A percentile compares a stretch with the other conserved stretches of the same genome.
These are phyloP conservation scores for Globisporangium echinulatum DNA, from an alignment of 352 stramenopile species.

Conservation along the genomic window DNA sequence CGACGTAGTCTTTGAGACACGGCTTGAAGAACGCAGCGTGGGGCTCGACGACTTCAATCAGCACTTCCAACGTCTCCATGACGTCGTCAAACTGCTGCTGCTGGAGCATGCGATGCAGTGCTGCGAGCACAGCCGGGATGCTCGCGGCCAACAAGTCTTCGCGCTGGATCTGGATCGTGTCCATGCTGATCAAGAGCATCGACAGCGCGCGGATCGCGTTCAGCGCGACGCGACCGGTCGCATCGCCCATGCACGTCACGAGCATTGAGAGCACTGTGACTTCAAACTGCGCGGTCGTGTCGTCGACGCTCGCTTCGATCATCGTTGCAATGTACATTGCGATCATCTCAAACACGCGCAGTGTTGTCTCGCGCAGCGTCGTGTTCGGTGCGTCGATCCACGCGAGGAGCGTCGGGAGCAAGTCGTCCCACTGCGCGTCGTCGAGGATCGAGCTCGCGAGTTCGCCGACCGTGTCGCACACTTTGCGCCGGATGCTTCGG, in stretches of 20 bases:
- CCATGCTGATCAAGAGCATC: conserved; percentile 76
- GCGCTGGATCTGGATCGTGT: conserved; percentile 44
- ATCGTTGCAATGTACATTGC: conserved; percentile 60
- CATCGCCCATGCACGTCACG: conserved; percentile 38
- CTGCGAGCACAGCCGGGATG: conserved; percentile 46
- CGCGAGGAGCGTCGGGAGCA: conserved; percentile 61
- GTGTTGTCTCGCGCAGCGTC: conserved; percentile 56
- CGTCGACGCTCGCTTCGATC: conserved; percentile 30
- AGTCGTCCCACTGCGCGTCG: conserved; percentile 70
- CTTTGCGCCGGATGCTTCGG: conserved; percentile 73
- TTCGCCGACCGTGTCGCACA: conserved; percentile 81
- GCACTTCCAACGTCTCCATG: conserved; percentile 74
- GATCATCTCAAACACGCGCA: conserved; percentile 79
- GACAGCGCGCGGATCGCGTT: conserved; percentile 61
- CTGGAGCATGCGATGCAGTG: conserved; percentile 46
- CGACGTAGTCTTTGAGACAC: conserved; percentile 45
- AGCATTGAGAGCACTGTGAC: conserved; percentile 48
- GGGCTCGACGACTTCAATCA: conserved; percentile 75
- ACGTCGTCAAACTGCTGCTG: conserved; percentile 56
- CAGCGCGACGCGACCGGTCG: conserved; percentile 50
- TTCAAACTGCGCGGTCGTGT: conserved; percentile 27
- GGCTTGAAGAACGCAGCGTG: conserved; percentile 71
- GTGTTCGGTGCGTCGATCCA: conserved; percentile 46
- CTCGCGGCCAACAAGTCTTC: conserved; percentile 45
- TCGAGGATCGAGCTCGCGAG: conserved; percentile 74